Conservation (phyloP, 345 rosid genomes). For the Cochlearia excelsa region DNA sequence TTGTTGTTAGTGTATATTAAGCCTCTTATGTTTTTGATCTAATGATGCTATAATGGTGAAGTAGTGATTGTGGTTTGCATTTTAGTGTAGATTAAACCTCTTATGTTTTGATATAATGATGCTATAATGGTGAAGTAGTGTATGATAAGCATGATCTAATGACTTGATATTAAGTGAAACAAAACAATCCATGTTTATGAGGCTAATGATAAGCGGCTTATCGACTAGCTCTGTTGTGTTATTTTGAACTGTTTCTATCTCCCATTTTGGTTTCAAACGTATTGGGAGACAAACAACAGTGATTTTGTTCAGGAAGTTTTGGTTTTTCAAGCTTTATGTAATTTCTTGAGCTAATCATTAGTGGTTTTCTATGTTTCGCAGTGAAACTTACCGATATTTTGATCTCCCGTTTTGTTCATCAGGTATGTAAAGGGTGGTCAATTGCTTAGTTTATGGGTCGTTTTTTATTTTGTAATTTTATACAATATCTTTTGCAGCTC, state of each 20-base stretch:
- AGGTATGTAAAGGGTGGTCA: constrained; percentile 28
- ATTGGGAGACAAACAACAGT: not conserved
- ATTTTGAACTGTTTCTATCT: not conserved
- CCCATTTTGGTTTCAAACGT: not conserved
- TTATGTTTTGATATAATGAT: not conserved
- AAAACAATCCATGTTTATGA: not conserved
- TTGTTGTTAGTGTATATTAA: not conserved
- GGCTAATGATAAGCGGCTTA: not conserved
- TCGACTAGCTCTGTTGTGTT: not conserved
- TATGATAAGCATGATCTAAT: not conserved
- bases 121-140: not conserved
- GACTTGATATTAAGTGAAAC: not conserved
- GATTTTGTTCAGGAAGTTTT: not conserved
- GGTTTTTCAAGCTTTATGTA: not conserved
- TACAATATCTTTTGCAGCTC: constrained; percentile 26
- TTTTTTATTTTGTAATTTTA: not conserved
- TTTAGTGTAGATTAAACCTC: not conserved
- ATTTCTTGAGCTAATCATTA: not conserved
- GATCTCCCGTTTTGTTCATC: constrained; percentile 55
- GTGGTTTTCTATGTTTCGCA: constrained; percentile 13
- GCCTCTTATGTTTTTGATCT: not conserved
- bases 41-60: not conserved
- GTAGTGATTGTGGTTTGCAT: too few relatives aligned
- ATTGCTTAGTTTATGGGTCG: constrained; percentile 5
- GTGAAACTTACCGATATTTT: constrained; percentile 51